These are phyloP conservation scores for Mastigamoeba balamuthi DNA, from an alignment of 78 protist genomes.

Conservation along the genomic window DNA sequence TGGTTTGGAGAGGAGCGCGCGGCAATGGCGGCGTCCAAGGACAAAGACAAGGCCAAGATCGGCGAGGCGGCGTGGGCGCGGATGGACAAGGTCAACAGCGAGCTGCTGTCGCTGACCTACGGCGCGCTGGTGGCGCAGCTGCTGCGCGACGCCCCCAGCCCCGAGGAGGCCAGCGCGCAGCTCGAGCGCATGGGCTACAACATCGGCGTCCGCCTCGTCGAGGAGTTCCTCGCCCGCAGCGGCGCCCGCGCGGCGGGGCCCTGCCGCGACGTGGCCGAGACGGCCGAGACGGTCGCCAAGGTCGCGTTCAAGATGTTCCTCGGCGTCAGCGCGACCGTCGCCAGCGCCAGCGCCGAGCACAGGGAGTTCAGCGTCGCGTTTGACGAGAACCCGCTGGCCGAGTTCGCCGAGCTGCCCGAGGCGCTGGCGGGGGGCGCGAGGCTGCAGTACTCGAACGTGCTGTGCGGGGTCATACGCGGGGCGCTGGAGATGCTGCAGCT, in stretches of 20 bases:
- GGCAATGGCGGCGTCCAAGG: too few relatives aligned
- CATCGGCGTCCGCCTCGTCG: constrained; percentile 38
- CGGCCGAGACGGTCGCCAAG: constrained; percentile 88
- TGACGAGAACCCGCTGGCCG: constrained; percentile 64
- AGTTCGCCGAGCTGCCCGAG: constrained; percentile 91
- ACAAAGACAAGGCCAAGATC: too few relatives aligned
- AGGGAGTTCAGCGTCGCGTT: constrained; percentile 54
- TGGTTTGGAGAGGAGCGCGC: too few relatives aligned
- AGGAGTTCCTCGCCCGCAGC: constrained; percentile 86
- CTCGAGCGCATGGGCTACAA: constrained; percentile 80
- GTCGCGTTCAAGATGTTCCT: constrained; percentile 92
- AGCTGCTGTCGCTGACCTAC: constrained; percentile 91
- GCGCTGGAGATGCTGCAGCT: constrained; percentile 79
- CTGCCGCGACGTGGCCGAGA: constrained; percentile 74
- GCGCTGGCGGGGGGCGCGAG: background rate
- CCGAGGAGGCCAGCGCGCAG: constrained; percentile 77
- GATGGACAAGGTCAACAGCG: constrained; percentile 14
- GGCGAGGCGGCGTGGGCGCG: too few relatives aligned
- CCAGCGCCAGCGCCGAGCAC: constrained; percentile 49
- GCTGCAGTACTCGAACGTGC: constrained; percentile 67
- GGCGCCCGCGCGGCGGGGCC: background rate
- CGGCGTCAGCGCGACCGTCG: constrained; percentile 64
- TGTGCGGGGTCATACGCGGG: constrained; percentile 94
- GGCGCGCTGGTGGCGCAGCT: constrained; percentile 94
- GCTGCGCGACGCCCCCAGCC: constrained; percentile 75